Base-by-base conservation (phyloP, 2,329 filamentous ascomycete genomes). In the Colletotrichum sp. region DNA sequence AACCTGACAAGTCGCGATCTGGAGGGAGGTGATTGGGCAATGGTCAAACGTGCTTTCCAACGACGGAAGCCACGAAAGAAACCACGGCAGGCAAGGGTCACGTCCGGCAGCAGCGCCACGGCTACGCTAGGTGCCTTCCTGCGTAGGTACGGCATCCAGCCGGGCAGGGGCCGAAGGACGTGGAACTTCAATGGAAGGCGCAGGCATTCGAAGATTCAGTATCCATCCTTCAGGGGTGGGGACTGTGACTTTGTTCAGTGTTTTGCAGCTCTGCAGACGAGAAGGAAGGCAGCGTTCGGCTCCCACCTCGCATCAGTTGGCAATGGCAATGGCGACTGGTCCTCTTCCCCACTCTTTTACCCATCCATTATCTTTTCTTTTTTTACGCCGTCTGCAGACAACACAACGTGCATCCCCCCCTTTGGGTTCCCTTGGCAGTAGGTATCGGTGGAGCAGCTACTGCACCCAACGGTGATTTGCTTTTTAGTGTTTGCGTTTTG, bases 371-470 rank as follows among this genome's bases (percentile, higher is more conserved):
- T 58, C 32, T 65, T 65, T 48, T 55, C 28, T 28, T 57, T 28
- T 67, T 61, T 48, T 63, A 71, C 72, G 72, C 72, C 60, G 43
- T 60, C 67, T 52, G 72, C 72, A 74, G 67, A 71, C 60, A 48
- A 28, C 34, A 30, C 58, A 48, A 32, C 60, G 43, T 65, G 43
- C 57, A 24, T 55, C 32, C 12, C 21, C 38, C 38, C 21, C 38
- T n/a, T 28, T 55, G 24, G 36, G 63, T 32, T 34, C 24, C 43
- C 43, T 21, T 26, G 36, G 18, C 24, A 21, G 10, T 26, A 26
- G 26, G 26, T 43, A 61, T 71, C 58, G 55, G 71, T 74, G 71
- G 71, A 52, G 38, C 67, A 13, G 8, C 66, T 63, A 61, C 67
- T 70, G 67, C 67, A 70, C 67, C 67, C 32, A 70, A 43, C 66